phyloP scores from a whole-genome alignment of 2,329 filamentous ascomycete species.

The Calonectria hongkongensis region DNA sequence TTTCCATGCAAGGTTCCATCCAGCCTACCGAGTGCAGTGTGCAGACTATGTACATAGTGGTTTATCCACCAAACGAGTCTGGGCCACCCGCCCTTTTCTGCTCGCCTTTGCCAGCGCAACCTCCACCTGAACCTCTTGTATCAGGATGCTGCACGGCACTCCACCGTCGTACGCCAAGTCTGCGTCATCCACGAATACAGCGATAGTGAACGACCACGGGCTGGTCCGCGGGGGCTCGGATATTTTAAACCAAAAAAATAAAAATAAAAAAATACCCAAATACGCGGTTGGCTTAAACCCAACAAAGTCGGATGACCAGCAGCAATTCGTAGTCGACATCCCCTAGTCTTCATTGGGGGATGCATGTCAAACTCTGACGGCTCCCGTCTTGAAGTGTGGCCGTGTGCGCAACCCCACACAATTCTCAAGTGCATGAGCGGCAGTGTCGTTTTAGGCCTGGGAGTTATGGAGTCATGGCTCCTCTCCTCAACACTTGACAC shows the following conservation, averaged over 20 bases:
- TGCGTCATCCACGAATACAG: not conserved
- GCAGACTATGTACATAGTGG: not conserved
- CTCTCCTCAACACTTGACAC: constrained; percentile 10
- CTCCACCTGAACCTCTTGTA: constrained; percentile 36
- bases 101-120: not conserved
- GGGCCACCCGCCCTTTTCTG: not conserved
- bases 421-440: not conserved
- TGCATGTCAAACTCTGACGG: constrained; percentile 24
- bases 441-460: not conserved
- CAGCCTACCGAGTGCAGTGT: not conserved
- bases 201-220: not conserved
- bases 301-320: not conserved
- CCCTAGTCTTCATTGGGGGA: constrained; percentile 15
- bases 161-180: not conserved
- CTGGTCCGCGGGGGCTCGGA: not conserved
- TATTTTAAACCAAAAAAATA: not conserved
- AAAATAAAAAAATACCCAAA: not conserved
- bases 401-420: constrained; percentile 17
- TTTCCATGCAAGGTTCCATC: constrained; percentile 32
- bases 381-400: constrained; percentile 21
- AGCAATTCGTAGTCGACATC: constrained; percentile 3
- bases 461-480: not conserved
- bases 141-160: constrained; percentile 34
- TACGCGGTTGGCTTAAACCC: not conserved
- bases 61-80: constrained; percentile 6